phyloP scores from a whole-genome alignment of 176 grass and related monocot species.

The Alloteropsis semialata region DNA sequence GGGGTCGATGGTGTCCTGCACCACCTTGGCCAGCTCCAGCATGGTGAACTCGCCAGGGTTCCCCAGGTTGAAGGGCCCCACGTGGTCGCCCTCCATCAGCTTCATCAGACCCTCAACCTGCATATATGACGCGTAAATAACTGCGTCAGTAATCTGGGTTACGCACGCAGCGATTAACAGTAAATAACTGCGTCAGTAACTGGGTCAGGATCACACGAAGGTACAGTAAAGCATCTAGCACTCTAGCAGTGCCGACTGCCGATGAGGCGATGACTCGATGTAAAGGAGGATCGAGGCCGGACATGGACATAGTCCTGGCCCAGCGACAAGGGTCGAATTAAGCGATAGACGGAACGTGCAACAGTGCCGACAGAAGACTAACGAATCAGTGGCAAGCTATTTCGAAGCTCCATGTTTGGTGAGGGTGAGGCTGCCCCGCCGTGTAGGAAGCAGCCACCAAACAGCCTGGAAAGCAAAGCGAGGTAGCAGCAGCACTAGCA shows the following conservation, averaged over 20 bases:
- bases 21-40: slow-evolving; percentile 90
- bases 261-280: background rate
- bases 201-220: background rate
- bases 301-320: background rate
- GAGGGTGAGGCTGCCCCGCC: background rate
- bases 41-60: slow-evolving; percentile 92
- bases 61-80: slow-evolving; percentile 84
- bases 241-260: too few species aligned
- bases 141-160: background rate
- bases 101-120: slow-evolving; percentile 89
- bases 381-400: background rate
- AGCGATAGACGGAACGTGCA: background rate
- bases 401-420: background rate
- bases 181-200: background rate
- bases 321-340: background rate
- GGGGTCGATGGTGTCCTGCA: slow-evolving; percentile 83
- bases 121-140: background rate
- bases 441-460: slow-evolving; percentile 13
- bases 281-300: background rate
- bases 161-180: too few species aligned
- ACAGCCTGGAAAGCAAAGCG: background rate
- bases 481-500: background rate
- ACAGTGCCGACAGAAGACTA: background rate
- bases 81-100: slow-evolving; percentile 79
- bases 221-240: background rate